Evolutionary conservation across 148 eudicot genomes (phyloP).

Genomic region (Rhododendron simsii): DNA sequence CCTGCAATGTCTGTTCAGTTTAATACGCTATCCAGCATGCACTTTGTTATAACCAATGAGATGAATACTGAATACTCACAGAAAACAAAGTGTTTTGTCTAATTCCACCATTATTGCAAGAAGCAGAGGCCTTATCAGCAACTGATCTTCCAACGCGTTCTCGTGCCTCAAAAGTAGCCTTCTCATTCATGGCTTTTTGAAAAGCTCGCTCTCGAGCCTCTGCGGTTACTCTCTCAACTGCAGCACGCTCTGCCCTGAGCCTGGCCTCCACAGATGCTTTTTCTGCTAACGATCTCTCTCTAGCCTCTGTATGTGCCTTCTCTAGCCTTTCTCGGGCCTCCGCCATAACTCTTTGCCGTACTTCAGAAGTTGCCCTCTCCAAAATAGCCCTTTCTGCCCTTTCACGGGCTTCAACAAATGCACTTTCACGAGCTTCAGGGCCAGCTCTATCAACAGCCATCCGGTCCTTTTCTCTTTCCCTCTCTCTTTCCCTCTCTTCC

Average conservation of each 20-base stretch:
- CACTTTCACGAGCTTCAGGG: conserved; percentile 68
- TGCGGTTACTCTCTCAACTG: conserved; percentile 80
- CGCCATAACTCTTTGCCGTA: conserved; percentile 66
- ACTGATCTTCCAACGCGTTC: conserved; percentile 53
- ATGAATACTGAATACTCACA: conserved; percentile 47
- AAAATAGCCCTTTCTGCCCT: conserved; percentile 63
- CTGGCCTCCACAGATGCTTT: conserved; percentile 57
- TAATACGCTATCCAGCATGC: conserved; percentile 12
- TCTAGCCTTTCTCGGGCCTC: conserved; percentile 84
- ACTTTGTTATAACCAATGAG: neutral
- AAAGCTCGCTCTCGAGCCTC: conserved; percentile 77
- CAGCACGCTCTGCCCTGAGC: conserved; percentile 80
- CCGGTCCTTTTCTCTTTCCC: conserved; percentile 95
- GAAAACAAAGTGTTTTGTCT: conserved; percentile 56
- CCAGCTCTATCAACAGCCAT: conserved; percentile 71
- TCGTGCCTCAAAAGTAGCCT: conserved; percentile 44
- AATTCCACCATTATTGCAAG: conserved; percentile 42
- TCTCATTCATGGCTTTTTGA: conserved; percentile 66
- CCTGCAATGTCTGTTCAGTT: conserved; percentile 17
- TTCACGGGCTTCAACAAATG: conserved; percentile 59
- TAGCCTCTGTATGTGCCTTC: conserved; percentile 73
- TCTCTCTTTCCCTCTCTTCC: conserved; percentile 93
- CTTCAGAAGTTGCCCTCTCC: conserved; percentile 74
- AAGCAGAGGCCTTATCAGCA: conserved; percentile 49
- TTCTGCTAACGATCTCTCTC: conserved; percentile 50